phyloP scores from a whole-genome alignment of 2,329 filamentous ascomycete genomes.

The Seiridium unicorne region DNA sequence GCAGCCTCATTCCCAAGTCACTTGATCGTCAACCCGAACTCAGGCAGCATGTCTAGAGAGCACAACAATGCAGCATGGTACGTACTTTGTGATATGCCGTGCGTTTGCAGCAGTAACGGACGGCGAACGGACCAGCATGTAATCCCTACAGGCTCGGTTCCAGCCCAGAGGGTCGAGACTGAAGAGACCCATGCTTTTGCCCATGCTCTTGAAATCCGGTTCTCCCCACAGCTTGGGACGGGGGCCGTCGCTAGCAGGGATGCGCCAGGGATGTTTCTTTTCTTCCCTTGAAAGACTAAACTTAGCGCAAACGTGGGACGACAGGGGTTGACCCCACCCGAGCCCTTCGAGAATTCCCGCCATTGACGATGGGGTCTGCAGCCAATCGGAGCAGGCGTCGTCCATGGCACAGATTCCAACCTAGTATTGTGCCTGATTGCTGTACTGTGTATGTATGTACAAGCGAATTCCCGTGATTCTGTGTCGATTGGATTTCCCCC shows the following conservation, averaged over 20 bases:
- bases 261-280: background rate
- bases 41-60: background rate
- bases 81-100: background rate
- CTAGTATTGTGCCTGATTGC: too few relatives aligned
- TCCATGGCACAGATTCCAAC: too few relatives aligned
- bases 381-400: background rate
- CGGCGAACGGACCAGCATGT: background rate
- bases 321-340: background rate
- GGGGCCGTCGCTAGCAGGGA: background rate
- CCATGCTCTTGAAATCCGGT: too few relatives aligned
- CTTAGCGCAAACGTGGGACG: slow-evolving; percentile 5
- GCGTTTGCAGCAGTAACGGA: background rate
- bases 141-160: slow-evolving; percentile 4
- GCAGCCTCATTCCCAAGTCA: too few relatives aligned
- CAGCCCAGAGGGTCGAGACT: slow-evolving; percentile 2
- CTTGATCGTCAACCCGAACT: too few relatives aligned
- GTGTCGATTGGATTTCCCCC: too few relatives aligned
- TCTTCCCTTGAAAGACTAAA: slow-evolving; percentile 1
- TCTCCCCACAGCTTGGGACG: background rate
- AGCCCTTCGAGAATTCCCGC: too few relatives aligned
- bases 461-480: too few relatives aligned
- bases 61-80: background rate
- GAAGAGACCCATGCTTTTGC: background rate
- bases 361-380: background rate
- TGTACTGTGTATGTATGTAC: too few relatives aligned